Evolutionary conservation across 2,329 filamentous ascomycete species (phyloP).

Genomic region (Cladosporium halotolerans): DNA sequence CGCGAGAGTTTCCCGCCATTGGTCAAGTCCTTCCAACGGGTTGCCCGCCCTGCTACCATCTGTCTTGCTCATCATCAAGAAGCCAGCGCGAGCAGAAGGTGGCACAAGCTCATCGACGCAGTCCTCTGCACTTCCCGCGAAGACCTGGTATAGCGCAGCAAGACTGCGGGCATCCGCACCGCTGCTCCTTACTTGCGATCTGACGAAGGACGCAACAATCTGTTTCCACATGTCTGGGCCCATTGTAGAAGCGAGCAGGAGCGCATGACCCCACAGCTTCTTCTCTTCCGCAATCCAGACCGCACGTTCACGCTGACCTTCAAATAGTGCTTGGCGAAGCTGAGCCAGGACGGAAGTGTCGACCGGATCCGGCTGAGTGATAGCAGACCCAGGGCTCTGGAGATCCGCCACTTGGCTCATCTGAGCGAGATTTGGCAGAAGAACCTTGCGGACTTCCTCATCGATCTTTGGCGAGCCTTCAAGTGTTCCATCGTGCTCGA

Average conservation of each 20-base stretch:
- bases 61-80: slow-evolving; percentile 81
- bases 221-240: slow-evolving; percentile 76
- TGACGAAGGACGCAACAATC: slow-evolving; percentile 90
- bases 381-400: slow-evolving; percentile 26
- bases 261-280: slow-evolving; percentile 90
- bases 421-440: slow-evolving; percentile 54
- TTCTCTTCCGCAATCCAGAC: slow-evolving; percentile 92
- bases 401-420: slow-evolving; percentile 32
- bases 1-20: slow-evolving; percentile 86
- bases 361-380: slow-evolving; percentile 53
- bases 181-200: slow-evolving; percentile 84
- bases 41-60: slow-evolving; percentile 59
- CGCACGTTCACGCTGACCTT: slow-evolving; percentile 81
- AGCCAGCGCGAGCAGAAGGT: slow-evolving; percentile 80
- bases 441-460: slow-evolving; percentile 65
- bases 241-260: slow-evolving; percentile 79
- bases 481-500: slow-evolving; percentile 79
- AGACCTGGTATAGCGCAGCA: slow-evolving; percentile 84
- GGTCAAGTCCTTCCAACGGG: slow-evolving; percentile 76
- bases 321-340: slow-evolving; percentile 65
- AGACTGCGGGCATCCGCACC: slow-evolving; percentile 73
- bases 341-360: slow-evolving; percentile 65
- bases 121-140: slow-evolving; percentile 90
- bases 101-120: slow-evolving; percentile 94
- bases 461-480: slow-evolving; percentile 68